These are phyloP conservation scores for Cercophora scortea DNA, from an alignment of 495 filamentous ascomycete genomes.

Conservation along the genomic window DNA sequence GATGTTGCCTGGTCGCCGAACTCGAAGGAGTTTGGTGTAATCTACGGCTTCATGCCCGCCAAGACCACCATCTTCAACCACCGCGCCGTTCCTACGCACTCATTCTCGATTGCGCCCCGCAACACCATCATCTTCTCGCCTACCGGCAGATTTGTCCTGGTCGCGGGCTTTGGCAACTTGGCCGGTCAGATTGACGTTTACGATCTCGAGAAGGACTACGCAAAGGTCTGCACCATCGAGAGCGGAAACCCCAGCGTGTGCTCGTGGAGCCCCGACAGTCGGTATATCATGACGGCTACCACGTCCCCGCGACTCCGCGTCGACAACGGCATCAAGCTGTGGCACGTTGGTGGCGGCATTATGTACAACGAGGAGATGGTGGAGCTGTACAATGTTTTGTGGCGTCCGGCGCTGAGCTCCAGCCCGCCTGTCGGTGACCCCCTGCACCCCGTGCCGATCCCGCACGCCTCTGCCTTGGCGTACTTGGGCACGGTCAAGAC, in stretches of 20 bases:
- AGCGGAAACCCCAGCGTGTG: constrained; percentile 92
- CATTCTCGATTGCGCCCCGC: constrained; percentile 74
- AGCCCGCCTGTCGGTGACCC: constrained; percentile 62
- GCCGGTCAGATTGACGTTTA: constrained; percentile 97
- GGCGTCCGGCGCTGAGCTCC: constrained; percentile 65
- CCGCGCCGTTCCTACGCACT: constrained; percentile 70
- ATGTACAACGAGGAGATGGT: constrained; percentile 94
- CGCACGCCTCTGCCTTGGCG: constrained; percentile 75
- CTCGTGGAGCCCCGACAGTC: constrained; percentile 93
- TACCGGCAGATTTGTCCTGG: constrained; percentile 81
- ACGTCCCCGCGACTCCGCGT: constrained; percentile 90
- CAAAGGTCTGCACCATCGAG: constrained; percentile 88
- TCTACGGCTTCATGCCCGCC: constrained; percentile 96
- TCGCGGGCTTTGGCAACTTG: constrained; percentile 95
- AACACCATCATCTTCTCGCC: constrained; percentile 97
- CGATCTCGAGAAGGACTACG: constrained; percentile 84
- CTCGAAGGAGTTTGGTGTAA: constrained; percentile 91
- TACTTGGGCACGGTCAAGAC: constrained; percentile 83
- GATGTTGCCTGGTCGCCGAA: constrained; percentile 98
- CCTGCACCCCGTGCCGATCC: constrained; percentile 65
- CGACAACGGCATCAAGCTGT: constrained; percentile 92
- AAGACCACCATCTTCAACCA: constrained; percentile 96
- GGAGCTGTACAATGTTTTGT: constrained; percentile 87
- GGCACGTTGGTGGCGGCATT: constrained; percentile 82
- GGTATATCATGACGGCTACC: constrained; percentile 90